Evolutionary conservation across 495 filamentous ascomycete genomes (phyloP), one percentile per base, ranked within the genome.

Genomic region (Hypoxylon fragiforme): DNA sequence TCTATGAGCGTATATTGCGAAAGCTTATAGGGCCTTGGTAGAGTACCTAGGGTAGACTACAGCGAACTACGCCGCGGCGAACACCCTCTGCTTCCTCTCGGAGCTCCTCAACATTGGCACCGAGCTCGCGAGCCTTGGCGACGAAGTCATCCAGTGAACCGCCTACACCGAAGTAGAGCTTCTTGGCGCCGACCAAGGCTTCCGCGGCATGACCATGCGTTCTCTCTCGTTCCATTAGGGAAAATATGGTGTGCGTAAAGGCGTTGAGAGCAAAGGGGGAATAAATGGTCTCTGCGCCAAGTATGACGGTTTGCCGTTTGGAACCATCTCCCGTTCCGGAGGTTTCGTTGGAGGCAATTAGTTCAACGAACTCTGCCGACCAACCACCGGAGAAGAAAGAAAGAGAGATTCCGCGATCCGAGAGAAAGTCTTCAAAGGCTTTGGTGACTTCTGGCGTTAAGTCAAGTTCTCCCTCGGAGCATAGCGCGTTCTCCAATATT

Each of bases 221-320:
- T 41, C 72, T 78, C 9, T 85, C 79, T 3, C 74, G 73, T 40
- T 80, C 70, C 48, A 96, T 68, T 7, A 94, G 64, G 3, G 70
- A 73, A 39, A 90, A 66, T 24, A 97, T 70, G 3, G 87, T 87
- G 48, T 86, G 79, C 9, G 86, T 83, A 71, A 98, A 98, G 2
- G 83, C 76, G 8, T 59, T 65, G 38, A 95, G 75, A 1, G 88
- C 87, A 38, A 81, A 74, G 0, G 90, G 91, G 0, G 89, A 92
- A 71, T 98, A 98, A 31, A 98, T 97, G 4, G 94, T 98, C 71
- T 98, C 94, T 14, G 91, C 91, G 0, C 89, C 94, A 20, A 97
- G 74, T 9, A 96, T 72, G 15, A 94, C 69, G 3, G 77, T 71
- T 51, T 40, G 57, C 7, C 45, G 39, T n/a, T 37, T 51, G 14